Conservation (phyloP, 2,329 filamentous ascomycete genomes). For the Fonsecaea pugnacius region DNA sequence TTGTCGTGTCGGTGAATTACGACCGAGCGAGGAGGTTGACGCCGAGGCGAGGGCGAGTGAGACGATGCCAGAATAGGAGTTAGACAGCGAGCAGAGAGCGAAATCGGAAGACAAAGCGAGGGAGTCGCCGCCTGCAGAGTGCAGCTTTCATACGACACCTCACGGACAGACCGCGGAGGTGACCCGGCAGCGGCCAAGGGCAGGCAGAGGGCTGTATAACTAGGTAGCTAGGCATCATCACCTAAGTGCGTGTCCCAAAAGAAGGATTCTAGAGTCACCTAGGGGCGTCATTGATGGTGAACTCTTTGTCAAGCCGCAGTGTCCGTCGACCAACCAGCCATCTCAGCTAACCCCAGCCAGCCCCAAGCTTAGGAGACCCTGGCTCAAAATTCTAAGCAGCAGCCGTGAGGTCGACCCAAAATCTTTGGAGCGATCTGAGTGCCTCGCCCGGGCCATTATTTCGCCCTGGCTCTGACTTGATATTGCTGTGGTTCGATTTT, state of each 20-base stretch:
- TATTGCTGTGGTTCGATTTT: conserved; percentile 17
- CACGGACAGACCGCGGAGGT: conserved; percentile 16
- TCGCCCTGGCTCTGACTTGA: conserved; percentile 19
- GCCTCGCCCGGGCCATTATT: conserved; percentile 23
- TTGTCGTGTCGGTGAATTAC: background rate
- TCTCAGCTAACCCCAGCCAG: conserved; percentile 14
- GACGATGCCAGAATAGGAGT: conserved; percentile 17
- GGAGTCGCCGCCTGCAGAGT: background rate
- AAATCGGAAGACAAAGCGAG: conserved; percentile 3
- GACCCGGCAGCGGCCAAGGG: background rate
- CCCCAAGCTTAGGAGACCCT: conserved; percentile 1
- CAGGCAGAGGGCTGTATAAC: background rate
- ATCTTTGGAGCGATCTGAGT: conserved; percentile 25
- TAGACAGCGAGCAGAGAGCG: conserved; percentile 17
- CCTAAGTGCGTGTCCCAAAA: background rate
- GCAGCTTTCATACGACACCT: background rate
- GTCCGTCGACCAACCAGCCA: conserved; percentile 8
- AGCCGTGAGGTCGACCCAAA: conserved; percentile 18
- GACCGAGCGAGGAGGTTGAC: background rate
- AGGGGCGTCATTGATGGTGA: conserved; percentile 17
- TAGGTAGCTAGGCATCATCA: background rate
- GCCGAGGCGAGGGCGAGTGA: conserved; percentile 16
- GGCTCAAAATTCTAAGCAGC: conserved; percentile 7
- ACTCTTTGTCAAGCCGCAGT: conserved; percentile 5
- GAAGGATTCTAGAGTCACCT: background rate